phyloP scores from a whole-genome alignment of 441 rosid genomes.

The Pelargonium fulgidum region DNA sequence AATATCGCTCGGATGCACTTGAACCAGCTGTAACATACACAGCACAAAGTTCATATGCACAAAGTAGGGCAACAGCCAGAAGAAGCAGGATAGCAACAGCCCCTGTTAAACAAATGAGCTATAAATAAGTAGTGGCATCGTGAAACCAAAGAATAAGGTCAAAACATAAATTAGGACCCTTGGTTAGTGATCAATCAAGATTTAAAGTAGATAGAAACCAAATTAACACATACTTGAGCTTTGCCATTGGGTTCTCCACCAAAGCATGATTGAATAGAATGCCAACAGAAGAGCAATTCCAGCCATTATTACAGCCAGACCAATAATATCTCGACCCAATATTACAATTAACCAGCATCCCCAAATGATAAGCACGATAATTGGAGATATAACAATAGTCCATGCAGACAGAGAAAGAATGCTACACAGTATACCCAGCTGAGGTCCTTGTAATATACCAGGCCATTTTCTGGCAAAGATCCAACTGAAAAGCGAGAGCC shows the following conservation, averaged over 20 bases:
- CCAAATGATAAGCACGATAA: constrained; percentile 77
- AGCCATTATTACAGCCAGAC: constrained; percentile 94
- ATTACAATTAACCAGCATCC: constrained; percentile 81
- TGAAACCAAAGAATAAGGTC: constrained; percentile 1
- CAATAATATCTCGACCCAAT: constrained; percentile 82
- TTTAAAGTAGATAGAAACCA: constrained; percentile 1
- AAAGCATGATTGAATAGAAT: constrained; percentile 96
- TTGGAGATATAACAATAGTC: constrained; percentile 79
- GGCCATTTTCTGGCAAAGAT: constrained; percentile 99
- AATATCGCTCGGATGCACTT: constrained; percentile 84
- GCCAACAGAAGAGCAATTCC: constrained; percentile 95
- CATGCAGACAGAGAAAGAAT: constrained; percentile 72
- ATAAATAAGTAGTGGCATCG: background rate
- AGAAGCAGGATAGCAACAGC: constrained; percentile 98
- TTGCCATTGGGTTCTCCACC: constrained; percentile 99
- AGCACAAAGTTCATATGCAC: constrained; percentile 97
- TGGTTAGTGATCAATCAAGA: background rate
- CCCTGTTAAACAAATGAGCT: constrained; percentile 41
- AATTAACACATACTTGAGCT: constrained; percentile 71
- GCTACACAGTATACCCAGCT: constrained; percentile 67
- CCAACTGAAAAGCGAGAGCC: constrained; percentile 62
- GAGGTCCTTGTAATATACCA: constrained; percentile 76
- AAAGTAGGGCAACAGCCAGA: constrained; percentile 87
- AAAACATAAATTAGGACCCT: constrained; percentile 8
- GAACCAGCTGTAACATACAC: constrained; percentile 92